Base-by-base conservation (phyloP, 345 rosid species). In the Citrus cavaleriei region DNA sequence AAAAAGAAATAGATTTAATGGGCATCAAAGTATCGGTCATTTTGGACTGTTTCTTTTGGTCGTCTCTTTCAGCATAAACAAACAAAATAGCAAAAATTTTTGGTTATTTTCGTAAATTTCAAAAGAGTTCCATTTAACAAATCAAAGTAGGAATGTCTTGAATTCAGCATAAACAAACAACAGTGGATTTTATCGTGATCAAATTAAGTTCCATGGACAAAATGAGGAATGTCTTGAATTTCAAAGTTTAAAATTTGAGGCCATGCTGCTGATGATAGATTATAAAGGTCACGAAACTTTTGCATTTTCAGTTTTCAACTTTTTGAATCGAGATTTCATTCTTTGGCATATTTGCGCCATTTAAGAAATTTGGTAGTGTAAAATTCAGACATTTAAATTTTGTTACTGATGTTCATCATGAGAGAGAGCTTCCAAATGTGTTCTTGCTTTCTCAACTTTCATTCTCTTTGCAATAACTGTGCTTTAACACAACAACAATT, bases 401-500 rank as follows among this genome's bases (percentile, higher is more conserved):
- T 57, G 61, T 21, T 22, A 0, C 24, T 19, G 24, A 57, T 21
- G 19, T 62, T 62, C 34, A 13, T 13, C 30, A 62, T 10, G 66
- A 28, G 66, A 27, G 66, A 28, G 66, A 27, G 34, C 34, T 34
- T 40, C 28, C 59, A 37, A 58, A 27, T 40, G 38, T 10, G 49
- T 4, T 35, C 5, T 21, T 64, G 51, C 30, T 72, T n/a, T 18
- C 2, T 2, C 68, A 63, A 24, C 58, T 27, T 78, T 59, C 16
- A 4, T 57, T 19, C 21, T 24, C 16, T 2, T 8, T 25, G 60
- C 30, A 62, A 28, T 32, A 78, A 71, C 22, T 55, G 68, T 68
- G 40, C 63, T 40, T n/a, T 6, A 75, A 68, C 54, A 68, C 14
- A 21, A 57, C 35, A 70, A 32, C 57, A 82, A 60, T 79, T 79